Base-by-base conservation (phyloP, 73 alveolate genomes). In the Symbiodinium natans region DNA sequence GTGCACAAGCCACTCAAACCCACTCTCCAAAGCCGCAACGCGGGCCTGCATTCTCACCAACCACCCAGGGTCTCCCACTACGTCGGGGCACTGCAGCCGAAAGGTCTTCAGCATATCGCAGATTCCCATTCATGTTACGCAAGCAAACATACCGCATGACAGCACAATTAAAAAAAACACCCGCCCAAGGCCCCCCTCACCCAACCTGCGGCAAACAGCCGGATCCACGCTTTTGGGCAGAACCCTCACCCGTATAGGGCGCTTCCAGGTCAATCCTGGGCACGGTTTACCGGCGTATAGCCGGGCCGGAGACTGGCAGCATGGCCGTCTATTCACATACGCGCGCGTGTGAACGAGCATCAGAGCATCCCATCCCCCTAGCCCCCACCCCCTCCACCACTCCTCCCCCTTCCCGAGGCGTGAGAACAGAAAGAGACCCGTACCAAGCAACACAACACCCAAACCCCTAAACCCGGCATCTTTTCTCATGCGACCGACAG, bases 381-480 rank as follows among this genome's bases (percentile, higher is more conserved):
- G 56, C 11, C 11, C 5, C 5, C 56, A 11, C 11, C 56, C 56
- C 56, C 56, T 11, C 5, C 56, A 5, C 56, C 56, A 11, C 33
- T 56, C 6, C 74, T 63, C 77, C 13, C 59, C 13, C 59, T 46
- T 6, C 59, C 59, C 59, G 59, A 6, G 21, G 13, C 6, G 13
- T 9, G 59, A 46, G 13, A 13, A 13, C 6, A 46, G 59, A 46
- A 46, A 46, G 13, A 46, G 13, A 46, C 59, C n/a, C n/a, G n/a
- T n/a, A n/a, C n/a, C n/a, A n/a, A n/a, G n/a, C n/a, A n/a, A n/a
- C n/a, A n/a, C n/a, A n/a, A n/a, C n/a, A n/a, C n/a, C n/a, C n/a
- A 21, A 54, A 54, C 74, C 74, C 13, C 41, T 86, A 88, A 0
- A 88, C 95, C 9, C 95, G 29, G 33, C 95, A 88, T 31, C 54